phyloP scores from a whole-genome alignment of 257 asterid species.

The Rhazya stricta region DNA sequence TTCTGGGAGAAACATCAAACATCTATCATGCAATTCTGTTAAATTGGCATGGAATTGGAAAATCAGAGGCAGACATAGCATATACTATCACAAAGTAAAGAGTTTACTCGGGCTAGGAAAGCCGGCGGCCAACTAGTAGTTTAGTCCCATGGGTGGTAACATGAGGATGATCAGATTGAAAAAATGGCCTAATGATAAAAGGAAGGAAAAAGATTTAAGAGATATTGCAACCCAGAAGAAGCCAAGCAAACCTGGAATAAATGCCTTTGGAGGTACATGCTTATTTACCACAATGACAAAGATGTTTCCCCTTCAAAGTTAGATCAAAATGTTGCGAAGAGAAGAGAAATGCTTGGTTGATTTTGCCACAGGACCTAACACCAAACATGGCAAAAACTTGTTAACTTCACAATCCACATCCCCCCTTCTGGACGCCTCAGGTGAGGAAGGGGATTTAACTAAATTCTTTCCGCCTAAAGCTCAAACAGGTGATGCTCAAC shows the following conservation, averaged over 20 bases:
- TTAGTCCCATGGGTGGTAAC: neutral
- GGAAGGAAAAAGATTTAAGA: neutral
- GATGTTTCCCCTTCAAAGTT: constrained; percentile 1
- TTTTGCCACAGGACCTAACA: constrained; percentile 22
- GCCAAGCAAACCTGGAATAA: constrained; percentile 7
- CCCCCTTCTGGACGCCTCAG: neutral
- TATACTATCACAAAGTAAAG: neutral
- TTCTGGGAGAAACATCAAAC: constrained; percentile 4
- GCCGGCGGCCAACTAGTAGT: neutral
- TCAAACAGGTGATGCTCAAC: neutral
- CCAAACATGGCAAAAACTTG: constrained; percentile 10
- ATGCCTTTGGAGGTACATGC: constrained; percentile 14
- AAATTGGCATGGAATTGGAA: neutral
- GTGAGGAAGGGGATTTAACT: neutral
- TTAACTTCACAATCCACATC: neutral
- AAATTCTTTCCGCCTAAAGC: neutral
- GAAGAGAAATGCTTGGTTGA: constrained; percentile 17
- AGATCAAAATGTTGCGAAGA: neutral
- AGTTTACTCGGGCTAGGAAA: neutral
- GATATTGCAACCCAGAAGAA: constrained; percentile 13
- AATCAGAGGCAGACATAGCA: neutral
- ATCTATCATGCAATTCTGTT: neutral
- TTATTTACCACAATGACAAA: constrained; percentile 1
- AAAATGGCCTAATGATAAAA: constrained; percentile 6
- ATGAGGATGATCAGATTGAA: constrained; percentile 1